phyloP scores from a whole-genome alignment of 2,329 filamentous ascomycete genomes.

The Cylindrodendrum hubeiense region DNA sequence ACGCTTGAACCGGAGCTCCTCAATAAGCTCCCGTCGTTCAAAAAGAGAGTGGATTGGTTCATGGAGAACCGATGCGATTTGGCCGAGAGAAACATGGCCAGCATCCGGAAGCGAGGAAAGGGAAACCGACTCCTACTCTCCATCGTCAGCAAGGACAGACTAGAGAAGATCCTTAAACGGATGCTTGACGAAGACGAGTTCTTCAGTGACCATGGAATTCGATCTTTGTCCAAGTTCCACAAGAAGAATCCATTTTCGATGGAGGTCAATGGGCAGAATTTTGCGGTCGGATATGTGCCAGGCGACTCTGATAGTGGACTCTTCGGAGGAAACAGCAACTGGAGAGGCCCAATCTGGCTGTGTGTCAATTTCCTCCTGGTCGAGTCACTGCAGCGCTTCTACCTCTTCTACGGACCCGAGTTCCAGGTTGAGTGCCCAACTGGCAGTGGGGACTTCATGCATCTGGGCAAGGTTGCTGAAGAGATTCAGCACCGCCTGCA shows the following conservation, averaged over 20 bases:
- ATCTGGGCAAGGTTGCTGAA: constrained; percentile 93
- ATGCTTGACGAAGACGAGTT: constrained; percentile 98
- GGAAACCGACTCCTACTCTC: constrained; percentile 89
- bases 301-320: constrained; percentile 97
- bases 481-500: constrained; percentile 95
- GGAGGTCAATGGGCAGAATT: constrained; percentile 93
- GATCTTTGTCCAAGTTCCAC: constrained; percentile 92
- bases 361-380: constrained; percentile 96
- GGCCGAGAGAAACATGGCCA: constrained; percentile 93
- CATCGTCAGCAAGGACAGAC: constrained; percentile 91
- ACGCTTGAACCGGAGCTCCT: constrained; percentile 95
- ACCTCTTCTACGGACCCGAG: constrained; percentile 92
- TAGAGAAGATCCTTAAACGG: constrained; percentile 87
- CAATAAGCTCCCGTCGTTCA: constrained; percentile 92
- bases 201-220: constrained; percentile 88
- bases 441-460: constrained; percentile 94
- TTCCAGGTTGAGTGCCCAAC: constrained; percentile 95
- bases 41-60: constrained; percentile 94
- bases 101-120: constrained; percentile 90
- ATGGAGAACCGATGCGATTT: constrained; percentile 88
- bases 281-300: constrained; percentile 89
- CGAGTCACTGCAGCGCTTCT: constrained; percentile 94
- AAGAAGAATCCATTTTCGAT: constrained; percentile 92
- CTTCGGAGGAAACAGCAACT: constrained; percentile 98
- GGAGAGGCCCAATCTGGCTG: constrained; percentile 95